A percentile compares a stretch with the other conserved stretches of the same genome.
phyloP scores from a whole-genome alignment of 768 basidiomycete species.

The Trametes maxima region DNA sequence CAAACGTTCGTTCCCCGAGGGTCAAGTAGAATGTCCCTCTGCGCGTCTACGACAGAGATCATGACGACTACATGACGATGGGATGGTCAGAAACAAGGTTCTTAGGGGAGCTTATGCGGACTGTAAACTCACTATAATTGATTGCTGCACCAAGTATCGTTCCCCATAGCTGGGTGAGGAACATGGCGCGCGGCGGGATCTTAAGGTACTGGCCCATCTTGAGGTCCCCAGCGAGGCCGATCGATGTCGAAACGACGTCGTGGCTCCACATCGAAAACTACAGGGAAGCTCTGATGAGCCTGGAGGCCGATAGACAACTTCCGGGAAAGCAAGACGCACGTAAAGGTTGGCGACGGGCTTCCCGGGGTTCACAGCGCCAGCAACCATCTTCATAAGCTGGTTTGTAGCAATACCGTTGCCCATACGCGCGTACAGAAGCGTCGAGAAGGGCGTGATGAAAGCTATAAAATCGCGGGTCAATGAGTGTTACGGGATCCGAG shows the following conservation, averaged over 20 bases:
- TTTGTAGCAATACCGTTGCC: conserved; percentile 63
- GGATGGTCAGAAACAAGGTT: neutral
- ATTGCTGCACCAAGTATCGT: conserved; percentile 52
- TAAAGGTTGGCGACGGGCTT: conserved; percentile 72
- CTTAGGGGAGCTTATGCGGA: neutral
- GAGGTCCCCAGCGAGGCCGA: conserved; percentile 54
- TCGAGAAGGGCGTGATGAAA: conserved; percentile 53
- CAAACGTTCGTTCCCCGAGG: conserved; percentile 63
- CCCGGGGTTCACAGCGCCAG: conserved; percentile 60
- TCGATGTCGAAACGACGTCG: conserved; percentile 57
- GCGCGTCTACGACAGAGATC: conserved; percentile 53
- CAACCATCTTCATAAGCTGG: conserved; percentile 68
- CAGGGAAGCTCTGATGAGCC: neutral
- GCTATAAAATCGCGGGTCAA: neutral
- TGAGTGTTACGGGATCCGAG: neutral
- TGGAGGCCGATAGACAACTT: neutral
- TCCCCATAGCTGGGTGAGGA: conserved; percentile 66
- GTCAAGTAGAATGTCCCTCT: conserved; percentile 54
- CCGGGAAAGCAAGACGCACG: conserved; percentile 33
- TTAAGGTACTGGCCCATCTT: conserved; percentile 64
- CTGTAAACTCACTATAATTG: conserved; percentile 36
- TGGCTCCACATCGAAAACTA: conserved; percentile 74
- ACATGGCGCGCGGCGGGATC: conserved; percentile 68
- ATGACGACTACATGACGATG: conserved; percentile 48
- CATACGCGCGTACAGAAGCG: conserved; percentile 56